These are phyloP conservation scores for Chaetomiaceae sp. DNA, from an alignment of 2,329 filamentous ascomycete species.

Conservation along the genomic window DNA sequence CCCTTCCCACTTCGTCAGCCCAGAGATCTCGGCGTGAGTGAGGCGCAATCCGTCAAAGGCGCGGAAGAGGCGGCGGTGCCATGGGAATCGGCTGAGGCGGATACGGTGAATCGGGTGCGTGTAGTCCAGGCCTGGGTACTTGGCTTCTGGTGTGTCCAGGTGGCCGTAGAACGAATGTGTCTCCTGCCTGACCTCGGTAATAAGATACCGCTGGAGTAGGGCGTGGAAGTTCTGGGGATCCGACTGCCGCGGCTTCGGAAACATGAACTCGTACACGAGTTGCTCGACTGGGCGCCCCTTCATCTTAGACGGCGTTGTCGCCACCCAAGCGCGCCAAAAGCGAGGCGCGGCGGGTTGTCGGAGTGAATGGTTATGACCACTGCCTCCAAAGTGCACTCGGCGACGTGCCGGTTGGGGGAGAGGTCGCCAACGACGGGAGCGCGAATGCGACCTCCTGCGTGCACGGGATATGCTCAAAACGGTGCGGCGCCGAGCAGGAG, in stretches of 20 bases:
- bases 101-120: conserved; percentile 65
- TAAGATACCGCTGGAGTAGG: conserved; percentile 63
- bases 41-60: conserved; percentile 66
- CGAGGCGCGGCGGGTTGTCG: neutral
- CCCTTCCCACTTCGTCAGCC: conserved; percentile 74
- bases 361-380: neutral
- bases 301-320: conserved; percentile 44
- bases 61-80: conserved; percentile 69
- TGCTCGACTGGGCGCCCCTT: conserved; percentile 64
- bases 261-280: conserved; percentile 69
- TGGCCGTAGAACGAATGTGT: conserved; percentile 74
- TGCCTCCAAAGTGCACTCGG: neutral
- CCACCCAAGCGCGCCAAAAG: neutral
- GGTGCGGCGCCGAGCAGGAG: too few relatives aligned
- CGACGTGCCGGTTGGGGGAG: neutral
- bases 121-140: conserved; percentile 78
- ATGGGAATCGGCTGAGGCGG: conserved; percentile 69
- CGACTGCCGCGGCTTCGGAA: conserved; percentile 58
- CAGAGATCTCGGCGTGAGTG: conserved; percentile 63
- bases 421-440: neutral
- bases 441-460: too few relatives aligned
- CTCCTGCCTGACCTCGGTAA: conserved; percentile 72
- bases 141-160: conserved; percentile 71
- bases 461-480: neutral
- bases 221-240: conserved; percentile 67